A percentile compares a stretch with the other conserved stretches of the same genome.
phyloP scores from a whole-genome alignment of 2,329 filamentous ascomycete genomes.

The Paramyrothecium sp. region DNA sequence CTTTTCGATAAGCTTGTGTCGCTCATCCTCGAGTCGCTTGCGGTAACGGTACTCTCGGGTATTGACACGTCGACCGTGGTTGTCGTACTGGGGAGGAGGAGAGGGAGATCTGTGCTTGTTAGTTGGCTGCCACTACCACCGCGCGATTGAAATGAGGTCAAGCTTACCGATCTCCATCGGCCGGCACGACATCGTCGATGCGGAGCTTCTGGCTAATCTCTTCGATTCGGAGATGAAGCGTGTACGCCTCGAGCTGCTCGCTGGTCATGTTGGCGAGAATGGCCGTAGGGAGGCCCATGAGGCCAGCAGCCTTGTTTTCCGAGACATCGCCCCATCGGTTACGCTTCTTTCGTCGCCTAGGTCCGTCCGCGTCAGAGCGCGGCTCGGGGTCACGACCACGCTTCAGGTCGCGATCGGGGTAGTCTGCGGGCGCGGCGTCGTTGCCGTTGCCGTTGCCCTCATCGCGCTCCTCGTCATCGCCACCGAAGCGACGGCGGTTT shows the following conservation, averaged over 20 bases:
- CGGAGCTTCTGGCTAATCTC: constrained; percentile 99
- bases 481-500: constrained; percentile 76
- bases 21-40: constrained; percentile 96
- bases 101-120: constrained; percentile 75
- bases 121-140: too few species aligned
- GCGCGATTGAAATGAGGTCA: too few species aligned
- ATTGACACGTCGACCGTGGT: constrained; percentile 98
- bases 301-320: constrained; percentile 96
- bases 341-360: constrained; percentile 92
- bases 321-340: constrained; percentile 97
- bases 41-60: constrained; percentile 98
- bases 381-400: constrained; percentile 90
- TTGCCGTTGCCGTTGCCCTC: too few species aligned
- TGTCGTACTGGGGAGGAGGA: constrained; percentile 95
- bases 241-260: constrained; percentile 97
- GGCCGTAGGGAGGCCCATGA: constrained; percentile 95
- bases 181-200: constrained; percentile 98
- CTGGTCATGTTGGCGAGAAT: constrained; percentile 98
- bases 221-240: constrained; percentile 92
- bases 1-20: constrained; percentile 97
- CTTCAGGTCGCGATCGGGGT: constrained; percentile 58
- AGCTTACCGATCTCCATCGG: constrained; percentile 87
- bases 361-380: constrained; percentile 68
- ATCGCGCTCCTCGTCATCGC: constrained; percentile 44
- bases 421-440: constrained; percentile 19